Percentiles rank a stretch among this genome's conserved stretches.
Conservation (phyloP, 1,284 basidiomycete species). For the Trichosporon sp. region DNA sequence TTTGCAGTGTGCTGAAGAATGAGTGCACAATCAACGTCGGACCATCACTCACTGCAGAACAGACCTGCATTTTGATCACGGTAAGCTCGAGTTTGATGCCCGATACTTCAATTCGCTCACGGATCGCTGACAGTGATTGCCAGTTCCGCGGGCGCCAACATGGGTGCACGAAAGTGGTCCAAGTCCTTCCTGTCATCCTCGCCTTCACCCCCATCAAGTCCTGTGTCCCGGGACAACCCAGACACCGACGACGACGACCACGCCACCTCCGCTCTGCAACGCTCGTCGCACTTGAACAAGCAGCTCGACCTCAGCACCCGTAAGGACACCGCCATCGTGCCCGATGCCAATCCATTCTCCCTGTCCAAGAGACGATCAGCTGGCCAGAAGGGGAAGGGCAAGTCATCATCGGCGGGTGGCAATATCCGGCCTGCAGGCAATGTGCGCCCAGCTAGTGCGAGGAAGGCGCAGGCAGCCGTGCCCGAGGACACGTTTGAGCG, state of each 20-base stretch:
- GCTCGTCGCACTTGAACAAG: conserved; percentile 12
- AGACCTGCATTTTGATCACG: background rate
- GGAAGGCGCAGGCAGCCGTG: conserved; percentile 1
- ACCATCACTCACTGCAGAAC: background rate
- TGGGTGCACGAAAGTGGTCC: conserved; percentile 7
- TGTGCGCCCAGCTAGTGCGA: conserved; percentile 1
- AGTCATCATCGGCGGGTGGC: background rate
- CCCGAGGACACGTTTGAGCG: conserved; percentile 3
- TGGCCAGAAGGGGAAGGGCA: background rate
- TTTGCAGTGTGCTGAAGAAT: too few relatives aligned
- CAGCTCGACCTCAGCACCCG: conserved; percentile 26
- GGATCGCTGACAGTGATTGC: too few relatives aligned
- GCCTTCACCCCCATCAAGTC: background rate
- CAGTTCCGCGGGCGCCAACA: background rate
- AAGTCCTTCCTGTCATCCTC: conserved; percentile 10
- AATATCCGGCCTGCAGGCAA: background rate
- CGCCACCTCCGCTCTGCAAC: background rate
- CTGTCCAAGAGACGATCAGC: conserved; percentile 18
- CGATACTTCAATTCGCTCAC: too few relatives aligned
- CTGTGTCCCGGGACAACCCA: conserved; percentile 9
- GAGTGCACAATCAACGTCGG: background rate
- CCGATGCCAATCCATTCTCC: conserved; percentile 25
- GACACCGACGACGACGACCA: background rate
- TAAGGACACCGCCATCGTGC: conserved; percentile 23
- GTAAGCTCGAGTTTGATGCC: too few relatives aligned